Percentiles rank a stretch among this genome's conserved stretches.
phyloP scores from a whole-genome alignment of 768 basidiomycete genomes.

The Calvatia gigantea region DNA sequence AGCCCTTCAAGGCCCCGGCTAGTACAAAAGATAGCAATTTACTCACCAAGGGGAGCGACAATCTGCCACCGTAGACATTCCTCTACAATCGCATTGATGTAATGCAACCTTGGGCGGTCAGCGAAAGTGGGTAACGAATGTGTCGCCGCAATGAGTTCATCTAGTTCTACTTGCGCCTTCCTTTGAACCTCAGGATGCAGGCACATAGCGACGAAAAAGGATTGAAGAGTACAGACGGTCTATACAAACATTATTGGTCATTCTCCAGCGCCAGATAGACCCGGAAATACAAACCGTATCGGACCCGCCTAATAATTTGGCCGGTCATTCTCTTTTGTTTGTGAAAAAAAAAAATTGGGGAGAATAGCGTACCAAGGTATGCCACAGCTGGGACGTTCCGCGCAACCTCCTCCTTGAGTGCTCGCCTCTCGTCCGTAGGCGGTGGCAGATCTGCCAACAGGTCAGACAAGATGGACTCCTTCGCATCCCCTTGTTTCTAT shows the following conservation, averaged over 20 bases:
- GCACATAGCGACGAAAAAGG: slow-evolving; percentile 37
- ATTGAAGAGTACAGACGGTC: slow-evolving; percentile 25
- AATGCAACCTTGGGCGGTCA: slow-evolving; percentile 30
- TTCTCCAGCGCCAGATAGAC: neutral
- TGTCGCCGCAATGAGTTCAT: slow-evolving; percentile 28
- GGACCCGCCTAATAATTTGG: slow-evolving; percentile 26
- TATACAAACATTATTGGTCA: slow-evolving; percentile 4
- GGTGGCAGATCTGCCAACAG: slow-evolving; percentile 5
- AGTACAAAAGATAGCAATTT: neutral
- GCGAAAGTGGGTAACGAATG: slow-evolving; percentile 29
- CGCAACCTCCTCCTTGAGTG: slow-evolving; percentile 1
- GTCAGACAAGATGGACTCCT: neutral
- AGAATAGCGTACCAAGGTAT: slow-evolving; percentile 26
- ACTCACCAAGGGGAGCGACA: slow-evolving; percentile 16
- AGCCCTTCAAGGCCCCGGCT: neutral
- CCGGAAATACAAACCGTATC: slow-evolving; percentile 27
- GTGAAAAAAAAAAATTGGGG: neutral
- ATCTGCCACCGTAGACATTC: slow-evolving; percentile 23
- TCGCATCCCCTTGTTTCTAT: neutral
- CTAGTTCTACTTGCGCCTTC: slow-evolving; percentile 38
- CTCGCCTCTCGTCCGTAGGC: neutral
- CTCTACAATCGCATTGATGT: slow-evolving; percentile 29
- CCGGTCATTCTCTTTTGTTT: neutral
- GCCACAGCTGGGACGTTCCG: slow-evolving; percentile 17
- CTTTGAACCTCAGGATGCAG: slow-evolving; percentile 31